Evolutionary conservation across 169 alveolate species (phyloP).

Genomic region (Neospora caninum): DNA sequence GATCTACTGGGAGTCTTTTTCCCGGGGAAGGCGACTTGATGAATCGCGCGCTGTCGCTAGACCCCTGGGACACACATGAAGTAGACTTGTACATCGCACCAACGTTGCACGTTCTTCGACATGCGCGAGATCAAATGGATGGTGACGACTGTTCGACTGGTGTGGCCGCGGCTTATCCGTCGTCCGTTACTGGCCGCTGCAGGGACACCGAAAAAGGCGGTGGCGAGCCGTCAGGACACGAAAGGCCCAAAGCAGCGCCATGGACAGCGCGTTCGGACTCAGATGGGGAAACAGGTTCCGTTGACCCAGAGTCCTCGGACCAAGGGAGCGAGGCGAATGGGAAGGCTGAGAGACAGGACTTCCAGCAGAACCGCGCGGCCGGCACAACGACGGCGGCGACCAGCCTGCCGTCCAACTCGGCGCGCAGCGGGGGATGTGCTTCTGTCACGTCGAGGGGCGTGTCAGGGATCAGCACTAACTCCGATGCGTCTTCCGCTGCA

Average conservation of each 20-base stretch:
- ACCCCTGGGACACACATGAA: not conserved
- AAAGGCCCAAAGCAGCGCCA: not conserved
- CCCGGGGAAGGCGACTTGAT: not conserved
- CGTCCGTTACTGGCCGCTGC: not conserved
- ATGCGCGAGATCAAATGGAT: not conserved
- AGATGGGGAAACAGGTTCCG: not conserved
- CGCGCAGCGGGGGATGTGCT: too few species aligned
- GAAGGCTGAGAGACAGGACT: not conserved
- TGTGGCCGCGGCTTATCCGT: not conserved
- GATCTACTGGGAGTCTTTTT: not conserved
- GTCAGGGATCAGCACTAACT: too few species aligned
- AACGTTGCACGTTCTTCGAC: constrained; percentile 14
- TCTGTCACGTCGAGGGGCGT: too few species aligned
- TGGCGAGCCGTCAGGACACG: too few species aligned
- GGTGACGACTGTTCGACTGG: not conserved
- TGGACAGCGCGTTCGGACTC: not conserved
- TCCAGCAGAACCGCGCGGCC: not conserved
- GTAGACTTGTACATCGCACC: constrained; percentile 23
- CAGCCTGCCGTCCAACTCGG: too few species aligned
- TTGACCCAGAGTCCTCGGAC: not conserved
- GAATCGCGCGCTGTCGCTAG: not conserved
- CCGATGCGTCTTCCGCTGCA: too few species aligned
- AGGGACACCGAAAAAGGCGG: not conserved
- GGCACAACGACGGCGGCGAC: too few species aligned
- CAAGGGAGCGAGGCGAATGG: not conserved